These are phyloP conservation scores for Lactuca sativa DNA, from an alignment of 129 eudicot genomes.

Conservation along the genomic window DNA sequence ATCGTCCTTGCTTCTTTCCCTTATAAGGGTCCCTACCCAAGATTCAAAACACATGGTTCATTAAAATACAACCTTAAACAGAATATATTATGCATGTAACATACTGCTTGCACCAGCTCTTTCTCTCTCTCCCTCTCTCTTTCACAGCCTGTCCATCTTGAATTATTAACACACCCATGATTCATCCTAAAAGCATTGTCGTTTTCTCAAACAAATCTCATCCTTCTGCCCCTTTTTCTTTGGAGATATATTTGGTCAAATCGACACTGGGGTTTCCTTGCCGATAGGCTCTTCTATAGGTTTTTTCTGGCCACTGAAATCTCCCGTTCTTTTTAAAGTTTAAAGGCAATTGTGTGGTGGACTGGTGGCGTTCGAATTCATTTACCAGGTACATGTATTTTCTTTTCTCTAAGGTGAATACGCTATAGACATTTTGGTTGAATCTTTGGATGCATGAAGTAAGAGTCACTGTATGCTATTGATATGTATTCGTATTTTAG, in stretches of 20 bases:
- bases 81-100: constrained; percentile 18
- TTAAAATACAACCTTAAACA: constrained; percentile 31
- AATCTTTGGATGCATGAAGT: constrained; percentile 4
- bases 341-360: constrained; percentile 5
- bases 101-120: constrained; percentile 22
- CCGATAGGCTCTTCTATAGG: neutral
- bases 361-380: constrained; percentile 3
- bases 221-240: constrained; percentile 25
- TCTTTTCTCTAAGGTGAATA: neutral
- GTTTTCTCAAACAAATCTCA: constrained; percentile 31
- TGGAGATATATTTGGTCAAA: constrained; percentile 30
- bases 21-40: constrained; percentile 17
- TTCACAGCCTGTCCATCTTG: constrained; percentile 45
- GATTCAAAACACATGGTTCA: constrained; percentile 35
- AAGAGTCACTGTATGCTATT: neutral
- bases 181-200: constrained; percentile 30
- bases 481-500: neutral
- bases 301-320: neutral
- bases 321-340: neutral
- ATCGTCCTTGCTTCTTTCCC: constrained; percentile 36
- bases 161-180: constrained; percentile 31
- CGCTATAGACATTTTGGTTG: neutral
- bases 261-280: constrained; percentile 11
- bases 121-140: constrained; percentile 22
- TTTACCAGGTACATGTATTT: constrained; percentile 19